A percentile compares a stretch with the other conserved stretches of the same genome.
Conservation (phyloP, 2,329 filamentous ascomycete species). For the Hymenoscyphus scutula region DNA sequence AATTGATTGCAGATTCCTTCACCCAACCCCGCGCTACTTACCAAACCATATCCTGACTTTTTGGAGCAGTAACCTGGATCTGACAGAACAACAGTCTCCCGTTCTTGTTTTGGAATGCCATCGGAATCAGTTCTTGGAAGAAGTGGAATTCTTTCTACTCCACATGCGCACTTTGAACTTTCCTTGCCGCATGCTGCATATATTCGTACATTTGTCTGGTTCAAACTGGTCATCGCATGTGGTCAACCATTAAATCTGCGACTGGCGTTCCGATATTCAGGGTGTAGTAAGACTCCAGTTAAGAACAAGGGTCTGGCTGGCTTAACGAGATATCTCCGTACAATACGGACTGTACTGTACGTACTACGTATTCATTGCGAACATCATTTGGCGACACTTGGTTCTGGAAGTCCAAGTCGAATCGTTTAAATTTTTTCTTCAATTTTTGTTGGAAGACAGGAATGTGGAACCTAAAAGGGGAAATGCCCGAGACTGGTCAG, state of each 20-base stretch:
- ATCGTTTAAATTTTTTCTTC: neutral
- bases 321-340: neutral
- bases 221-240: neutral
- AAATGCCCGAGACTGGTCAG: neutral
- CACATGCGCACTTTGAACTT: neutral
- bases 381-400: neutral
- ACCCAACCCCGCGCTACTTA: neutral
- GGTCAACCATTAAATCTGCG: neutral
- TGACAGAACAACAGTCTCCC: neutral
- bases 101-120: neutral
- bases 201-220: neutral
- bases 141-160: neutral
- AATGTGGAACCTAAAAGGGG: neutral
- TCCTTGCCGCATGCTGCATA: neutral
- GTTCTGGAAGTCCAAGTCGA: neutral
- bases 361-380: neutral
- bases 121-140: neutral
- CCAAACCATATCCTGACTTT: neutral
- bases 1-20: neutral
- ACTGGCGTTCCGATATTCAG: neutral
- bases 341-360: neutral
- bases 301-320: too few species aligned
- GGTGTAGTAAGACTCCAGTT: neutral
- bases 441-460: neutral
- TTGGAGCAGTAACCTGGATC: neutral